These are phyloP conservation scores for Backusella parvicylindrica DNA, from an alignment of 192 early-diverging fungal genomes.

Conservation along the genomic window DNA sequence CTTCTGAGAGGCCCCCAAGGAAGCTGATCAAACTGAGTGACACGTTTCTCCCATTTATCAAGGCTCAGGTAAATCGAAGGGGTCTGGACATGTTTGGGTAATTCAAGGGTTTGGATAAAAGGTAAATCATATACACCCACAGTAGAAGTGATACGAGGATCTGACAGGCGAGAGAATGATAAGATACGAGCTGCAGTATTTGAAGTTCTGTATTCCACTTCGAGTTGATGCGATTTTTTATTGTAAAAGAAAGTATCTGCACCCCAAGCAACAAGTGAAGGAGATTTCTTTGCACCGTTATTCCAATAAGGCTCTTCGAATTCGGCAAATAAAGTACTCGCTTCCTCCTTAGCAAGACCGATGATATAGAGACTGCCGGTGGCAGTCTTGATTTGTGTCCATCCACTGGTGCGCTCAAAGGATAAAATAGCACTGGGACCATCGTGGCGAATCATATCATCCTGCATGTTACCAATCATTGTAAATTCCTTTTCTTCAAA, in stretches of 20 bases:
- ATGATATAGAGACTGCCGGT: slow-evolving; percentile 30
- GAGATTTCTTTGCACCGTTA: slow-evolving; percentile 15
- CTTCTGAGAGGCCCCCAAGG: slow-evolving; percentile 33
- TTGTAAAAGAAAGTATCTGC: slow-evolving; percentile 42
- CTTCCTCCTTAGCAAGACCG: slow-evolving; percentile 13
- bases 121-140: slow-evolving; percentile 12
- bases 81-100: not conserved
- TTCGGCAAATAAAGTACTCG: slow-evolving; percentile 46
- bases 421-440: slow-evolving; percentile 26
- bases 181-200: slow-evolving; percentile 38
- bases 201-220: slow-evolving; percentile 28
- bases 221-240: slow-evolving; percentile 10
- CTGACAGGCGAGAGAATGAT: slow-evolving; percentile 15
- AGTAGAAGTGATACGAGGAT: not conserved
- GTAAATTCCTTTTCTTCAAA: slow-evolving; percentile 47
- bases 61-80: not conserved
- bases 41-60: slow-evolving; percentile 33
- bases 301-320: slow-evolving; percentile 45
- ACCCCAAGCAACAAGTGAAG: slow-evolving; percentile 48
- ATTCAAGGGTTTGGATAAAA: slow-evolving; percentile 6
- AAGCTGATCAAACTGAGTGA: slow-evolving; percentile 36
- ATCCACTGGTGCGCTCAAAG: slow-evolving; percentile 36
- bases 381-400: slow-evolving; percentile 19
- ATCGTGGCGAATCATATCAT: slow-evolving; percentile 13
- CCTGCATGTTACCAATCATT: slow-evolving; percentile 34